These are phyloP conservation scores for Colletotrichum tabaci DNA, from an alignment of 2,329 filamentous ascomycete genomes.

Conservation along the genomic window DNA sequence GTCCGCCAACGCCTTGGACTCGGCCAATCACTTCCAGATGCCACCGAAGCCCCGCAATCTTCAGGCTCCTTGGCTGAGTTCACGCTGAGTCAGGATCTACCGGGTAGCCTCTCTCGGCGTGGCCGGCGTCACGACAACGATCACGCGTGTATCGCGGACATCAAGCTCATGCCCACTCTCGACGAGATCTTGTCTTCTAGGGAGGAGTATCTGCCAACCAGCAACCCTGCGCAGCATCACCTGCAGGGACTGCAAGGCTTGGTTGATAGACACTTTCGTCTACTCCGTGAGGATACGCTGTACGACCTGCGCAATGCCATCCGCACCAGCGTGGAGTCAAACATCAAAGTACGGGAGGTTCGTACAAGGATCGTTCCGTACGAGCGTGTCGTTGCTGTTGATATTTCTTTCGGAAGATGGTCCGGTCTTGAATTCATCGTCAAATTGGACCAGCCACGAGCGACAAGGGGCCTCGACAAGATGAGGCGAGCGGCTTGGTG, in stretches of 20 bases:
- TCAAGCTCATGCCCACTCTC: constrained; percentile 64
- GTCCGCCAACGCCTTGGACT: constrained; percentile 50
- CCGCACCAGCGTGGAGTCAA: constrained; percentile 42
- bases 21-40: constrained; percentile 46
- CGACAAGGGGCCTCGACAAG: constrained; percentile 42
- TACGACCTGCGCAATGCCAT: constrained; percentile 66
- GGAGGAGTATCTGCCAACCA: constrained; percentile 61
- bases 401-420: constrained; percentile 53
- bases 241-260: constrained; percentile 61
- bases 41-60: constrained; percentile 28
- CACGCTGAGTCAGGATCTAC: constrained; percentile 50
- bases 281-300: constrained; percentile 69
- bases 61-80: constrained; percentile 46
- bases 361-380: constrained; percentile 43
- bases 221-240: constrained; percentile 53
- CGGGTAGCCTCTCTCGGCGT: constrained; percentile 50
- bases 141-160: constrained; percentile 59
- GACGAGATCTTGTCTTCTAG: constrained; percentile 61
- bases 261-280: constrained; percentile 69
- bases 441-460: constrained; percentile 61
- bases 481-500: constrained; percentile 64
- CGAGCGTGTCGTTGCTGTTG: constrained; percentile 43
- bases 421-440: constrained; percentile 62
- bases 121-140: constrained; percentile 66
- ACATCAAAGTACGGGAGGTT: constrained; percentile 50